phyloP scores from a whole-genome alignment of 257 asterid species.

The Ajuga chamaepitys region DNA sequence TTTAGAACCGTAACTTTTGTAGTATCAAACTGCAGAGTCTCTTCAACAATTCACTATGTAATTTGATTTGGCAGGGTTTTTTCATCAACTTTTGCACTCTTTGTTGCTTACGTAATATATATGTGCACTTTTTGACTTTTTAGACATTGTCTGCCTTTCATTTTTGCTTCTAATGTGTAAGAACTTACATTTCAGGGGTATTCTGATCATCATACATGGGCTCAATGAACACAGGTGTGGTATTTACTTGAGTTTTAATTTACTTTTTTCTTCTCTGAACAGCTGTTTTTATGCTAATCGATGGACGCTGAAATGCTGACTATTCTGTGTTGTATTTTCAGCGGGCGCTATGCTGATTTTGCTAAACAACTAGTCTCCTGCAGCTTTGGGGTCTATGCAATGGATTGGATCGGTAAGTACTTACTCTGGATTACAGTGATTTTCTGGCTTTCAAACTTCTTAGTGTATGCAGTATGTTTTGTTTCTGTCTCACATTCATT shows the following conservation, averaged over 20 bases:
- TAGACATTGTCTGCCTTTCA: slow-evolving; percentile 10
- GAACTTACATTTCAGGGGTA: slow-evolving; percentile 61
- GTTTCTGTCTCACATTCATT: neutral
- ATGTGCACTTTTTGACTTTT: neutral
- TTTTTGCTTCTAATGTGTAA: neutral
- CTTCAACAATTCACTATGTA: neutral
- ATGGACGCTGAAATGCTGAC: slow-evolving; percentile 5
- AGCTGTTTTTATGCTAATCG: slow-evolving; percentile 4
- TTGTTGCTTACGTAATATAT: neutral
- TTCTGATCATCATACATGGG: slow-evolving; percentile 86
- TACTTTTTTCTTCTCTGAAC: neutral
- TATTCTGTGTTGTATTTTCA: slow-evolving; percentile 30
- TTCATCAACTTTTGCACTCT: neutral
- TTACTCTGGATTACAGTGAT: neutral
- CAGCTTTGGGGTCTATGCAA: slow-evolving; percentile 84
- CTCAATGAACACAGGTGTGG: slow-evolving; percentile 93
- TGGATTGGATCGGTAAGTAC: slow-evolving; percentile 93
- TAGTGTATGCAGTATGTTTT: neutral
- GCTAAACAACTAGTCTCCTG: slow-evolving; percentile 72
- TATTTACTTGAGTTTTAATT: neutral
- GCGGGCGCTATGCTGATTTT: slow-evolving; percentile 85
- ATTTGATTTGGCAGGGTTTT: neutral
- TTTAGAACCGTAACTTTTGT: neutral
- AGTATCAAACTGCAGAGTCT: no score
- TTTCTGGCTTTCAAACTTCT: neutral